Evolutionary conservation across 306 rosid species (phyloP), one percentile per base, ranked within the genome.

Genomic region (Rosa lucieae): DNA sequence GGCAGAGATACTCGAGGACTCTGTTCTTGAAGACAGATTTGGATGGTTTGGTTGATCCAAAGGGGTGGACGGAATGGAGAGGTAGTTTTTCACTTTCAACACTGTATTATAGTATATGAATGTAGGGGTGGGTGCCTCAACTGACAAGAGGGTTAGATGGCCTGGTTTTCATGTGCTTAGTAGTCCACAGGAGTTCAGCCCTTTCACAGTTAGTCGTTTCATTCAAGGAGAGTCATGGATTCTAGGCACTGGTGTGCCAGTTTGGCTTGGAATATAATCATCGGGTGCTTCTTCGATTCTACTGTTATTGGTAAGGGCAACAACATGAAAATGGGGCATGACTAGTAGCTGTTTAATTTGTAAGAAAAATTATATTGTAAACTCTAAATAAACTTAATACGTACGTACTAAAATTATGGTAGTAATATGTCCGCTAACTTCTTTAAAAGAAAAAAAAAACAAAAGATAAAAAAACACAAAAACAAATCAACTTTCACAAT

Each of bases 1-100:
- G 97, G 98, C 88, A 67, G 77, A 82, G 72, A 73, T 94, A 87
- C 18, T 89, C 97, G 0, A 87, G 92, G 85, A 90, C 89, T 2
- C 85, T 94, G 79, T 80, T 85, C 23, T 14, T 89, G 9, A 86
- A 83, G 72, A 84, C 77, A 11, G 88, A 92, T 61, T 17, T 93
- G 32, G 98, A 90, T 65, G 90, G 89, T 0, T 48, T 88, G 63
- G 46, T 93, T 58, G 70, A 86, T 9, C 90, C 91, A 7, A 81
- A 52, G 51, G 97, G 97, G 49, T 93, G 95, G 93, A 79, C 47
- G 2, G 90, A 90, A 26, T 89, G 93, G 92, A 55, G 42, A 0
- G 95, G 92, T 8, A 26, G 35, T 2, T 92, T 82, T 80, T 92
- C 85, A 15, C 32, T 92, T 1, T 82, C 88, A 0, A 88, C 94